phyloP scores from a whole-genome alignment of 2,329 filamentous ascomycete genomes.

The Bipolaris victoriae region DNA sequence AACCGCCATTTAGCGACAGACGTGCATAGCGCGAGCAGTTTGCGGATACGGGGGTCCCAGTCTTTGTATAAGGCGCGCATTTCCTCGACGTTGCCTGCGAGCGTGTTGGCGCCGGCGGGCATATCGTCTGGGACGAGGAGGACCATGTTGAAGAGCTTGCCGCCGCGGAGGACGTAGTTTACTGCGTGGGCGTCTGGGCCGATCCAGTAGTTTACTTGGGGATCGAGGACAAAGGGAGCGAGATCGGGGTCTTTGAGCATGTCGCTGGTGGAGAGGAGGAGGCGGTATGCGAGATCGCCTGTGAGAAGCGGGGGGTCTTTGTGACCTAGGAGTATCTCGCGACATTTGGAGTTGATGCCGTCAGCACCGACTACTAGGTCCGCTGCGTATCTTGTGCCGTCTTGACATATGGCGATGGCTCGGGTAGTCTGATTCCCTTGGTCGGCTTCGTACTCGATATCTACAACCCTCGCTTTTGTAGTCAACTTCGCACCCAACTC shows the following conservation, averaged over 20 bases:
- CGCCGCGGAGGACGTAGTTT: constrained; percentile 58
- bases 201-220: constrained; percentile 61
- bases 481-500: constrained; percentile 58
- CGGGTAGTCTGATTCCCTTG: constrained; percentile 34
- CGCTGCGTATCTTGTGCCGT: constrained; percentile 47
- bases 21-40: constrained; percentile 63
- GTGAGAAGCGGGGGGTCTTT: constrained; percentile 57
- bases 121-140: constrained; percentile 59
- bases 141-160: constrained; percentile 59
- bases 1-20: constrained; percentile 67
- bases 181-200: constrained; percentile 60
- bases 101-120: constrained; percentile 52
- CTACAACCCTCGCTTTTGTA: constrained; percentile 53
- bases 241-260: constrained; percentile 57
- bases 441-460: constrained; percentile 46
- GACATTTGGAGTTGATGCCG: constrained; percentile 55
- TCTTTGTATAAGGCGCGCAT: constrained; percentile 61
- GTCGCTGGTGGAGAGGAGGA: constrained; percentile 53
- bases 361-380: constrained; percentile 59
- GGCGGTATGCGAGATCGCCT: constrained; percentile 59
- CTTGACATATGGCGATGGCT: constrained; percentile 51
- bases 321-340: constrained; percentile 54
- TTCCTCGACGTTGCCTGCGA: constrained; percentile 60
- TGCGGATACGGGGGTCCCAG: constrained; percentile 63
- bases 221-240: constrained; percentile 53